Evolutionary conservation across 306 rosid genomes (phyloP), one percentile per base, ranked within the genome.

Genomic region (Phaseolus lunatus): DNA sequence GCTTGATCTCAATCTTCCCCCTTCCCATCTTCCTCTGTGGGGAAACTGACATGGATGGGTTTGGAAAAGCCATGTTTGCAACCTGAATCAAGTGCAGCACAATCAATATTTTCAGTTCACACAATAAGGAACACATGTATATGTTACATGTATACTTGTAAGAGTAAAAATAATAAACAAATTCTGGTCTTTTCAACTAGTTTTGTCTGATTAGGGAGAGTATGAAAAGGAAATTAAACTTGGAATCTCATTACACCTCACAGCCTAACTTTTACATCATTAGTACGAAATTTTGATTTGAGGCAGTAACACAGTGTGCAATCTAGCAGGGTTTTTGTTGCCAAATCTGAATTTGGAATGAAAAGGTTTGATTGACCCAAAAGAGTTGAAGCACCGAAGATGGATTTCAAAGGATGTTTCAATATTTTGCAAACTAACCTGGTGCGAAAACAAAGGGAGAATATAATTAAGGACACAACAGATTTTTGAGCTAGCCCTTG

Each of bases 1-100:
- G 45, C 89, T 92, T 92, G 84, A 96, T 96, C 91, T 89, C 97
- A 78, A 96, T 92, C 89, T 96, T 96, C 45, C 99, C 99, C 45
- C 99, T 91, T 47, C 98, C 99, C 87, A 91, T 44, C 90, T 91
- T 96, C 78, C 96, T 89, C 68, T 87, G 96, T 0, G 94, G 88
- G 39, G 96, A 88, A 16, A 67, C 67, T 20, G 84, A 37, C 90
- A 81, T 59, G 76, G 89, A 77, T 64, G 84, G 86, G 78, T 85
- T 82, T 66, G 86, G 90, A 74, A 80, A 91, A 48, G 78, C 92
- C 97, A 93, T 93, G 15, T 37, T 56, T 74, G 70, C 83, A 74
- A 81, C 65, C 90, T 90, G 84, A 79, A 81, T 75, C 84, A 74
- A 61, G 9, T 67, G 10, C 43, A 70, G 75, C 15, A 80, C 23